These are phyloP conservation scores for Aspergillus pseudoterreus DNA, from an alignment of 2,329 filamentous ascomycete genomes.

Conservation along the genomic window DNA sequence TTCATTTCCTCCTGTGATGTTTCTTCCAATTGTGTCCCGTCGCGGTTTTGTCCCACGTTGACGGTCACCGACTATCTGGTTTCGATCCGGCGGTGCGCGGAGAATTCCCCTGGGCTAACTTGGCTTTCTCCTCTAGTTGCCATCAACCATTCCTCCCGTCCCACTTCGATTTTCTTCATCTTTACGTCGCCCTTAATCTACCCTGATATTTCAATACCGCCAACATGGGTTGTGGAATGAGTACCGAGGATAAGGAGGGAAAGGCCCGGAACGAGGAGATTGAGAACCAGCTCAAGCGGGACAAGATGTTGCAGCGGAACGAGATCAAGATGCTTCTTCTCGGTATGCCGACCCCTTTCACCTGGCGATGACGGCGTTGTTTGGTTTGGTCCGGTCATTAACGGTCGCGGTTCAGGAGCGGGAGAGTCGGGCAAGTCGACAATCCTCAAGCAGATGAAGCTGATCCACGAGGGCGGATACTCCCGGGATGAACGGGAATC, in stretches of 20 bases:
- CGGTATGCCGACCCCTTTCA: conserved; percentile 57
- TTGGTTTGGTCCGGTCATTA: neutral
- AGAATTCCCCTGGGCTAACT: conserved; percentile 5
- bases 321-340: conserved; percentile 99
- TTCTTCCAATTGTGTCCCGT: conserved; percentile 5
- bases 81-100: conserved; percentile 8
- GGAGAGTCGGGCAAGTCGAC: conserved; percentile 97
- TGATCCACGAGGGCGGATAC: conserved; percentile 98
- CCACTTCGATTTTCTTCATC: conserved; percentile 7
- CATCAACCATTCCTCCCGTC: conserved; percentile 9
- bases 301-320: conserved; percentile 98
- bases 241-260: conserved; percentile 99
- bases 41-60: conserved; percentile 13
- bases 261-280: conserved; percentile 99
- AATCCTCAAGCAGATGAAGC: conserved; percentile 96
- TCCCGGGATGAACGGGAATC: conserved; percentile 79
- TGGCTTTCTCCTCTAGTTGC: neutral
- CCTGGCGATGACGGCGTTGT: neutral
- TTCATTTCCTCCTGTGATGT: conserved; percentile 4
- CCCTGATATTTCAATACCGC: conserved; percentile 32
- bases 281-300: conserved; percentile 97
- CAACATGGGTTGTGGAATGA: conserved; percentile 99
- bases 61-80: conserved; percentile 4
- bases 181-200: conserved; percentile 4
- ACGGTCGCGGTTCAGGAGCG: conserved; percentile 60